A percentile compares a stretch with the other conserved stretches of the same genome.
phyloP scores from a whole-genome alignment of 2,329 filamentous ascomycete genomes.

The Exophiala sp. region DNA sequence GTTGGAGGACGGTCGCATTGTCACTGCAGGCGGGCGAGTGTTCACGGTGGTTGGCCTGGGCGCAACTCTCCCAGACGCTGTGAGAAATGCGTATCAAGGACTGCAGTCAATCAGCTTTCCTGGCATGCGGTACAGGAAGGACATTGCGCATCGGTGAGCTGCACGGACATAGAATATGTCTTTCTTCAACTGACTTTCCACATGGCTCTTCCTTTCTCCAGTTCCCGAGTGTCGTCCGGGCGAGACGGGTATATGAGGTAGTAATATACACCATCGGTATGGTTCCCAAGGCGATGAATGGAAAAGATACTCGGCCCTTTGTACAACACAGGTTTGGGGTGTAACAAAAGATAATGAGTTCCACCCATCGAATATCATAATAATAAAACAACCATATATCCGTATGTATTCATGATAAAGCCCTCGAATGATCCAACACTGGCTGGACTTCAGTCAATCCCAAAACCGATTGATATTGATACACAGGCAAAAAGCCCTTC shows the following conservation, averaged over 20 bases:
- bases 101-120: background rate
- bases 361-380: no score
- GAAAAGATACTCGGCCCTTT: no score
- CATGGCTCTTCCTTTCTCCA: background rate
- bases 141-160: background rate
- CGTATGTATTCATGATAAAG: background rate
- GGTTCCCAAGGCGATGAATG: no score
- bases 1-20: background rate
- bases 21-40: background rate
- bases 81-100: background rate
- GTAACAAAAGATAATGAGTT: no score
- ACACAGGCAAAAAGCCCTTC: background rate
- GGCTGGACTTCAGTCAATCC: background rate
- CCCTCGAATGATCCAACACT: background rate
- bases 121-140: background rate
- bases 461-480: background rate
- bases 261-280: no score
- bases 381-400: no score
- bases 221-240: no score
- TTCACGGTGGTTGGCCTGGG: background rate
- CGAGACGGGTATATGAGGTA: no score
- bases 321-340: no score
- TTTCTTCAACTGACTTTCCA: background rate
- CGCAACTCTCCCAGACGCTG: background rate
- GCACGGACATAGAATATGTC: background rate